Evolutionary conservation across 306 rosid genomes (phyloP).

Genomic region (Quercus berberidifolia): DNA sequence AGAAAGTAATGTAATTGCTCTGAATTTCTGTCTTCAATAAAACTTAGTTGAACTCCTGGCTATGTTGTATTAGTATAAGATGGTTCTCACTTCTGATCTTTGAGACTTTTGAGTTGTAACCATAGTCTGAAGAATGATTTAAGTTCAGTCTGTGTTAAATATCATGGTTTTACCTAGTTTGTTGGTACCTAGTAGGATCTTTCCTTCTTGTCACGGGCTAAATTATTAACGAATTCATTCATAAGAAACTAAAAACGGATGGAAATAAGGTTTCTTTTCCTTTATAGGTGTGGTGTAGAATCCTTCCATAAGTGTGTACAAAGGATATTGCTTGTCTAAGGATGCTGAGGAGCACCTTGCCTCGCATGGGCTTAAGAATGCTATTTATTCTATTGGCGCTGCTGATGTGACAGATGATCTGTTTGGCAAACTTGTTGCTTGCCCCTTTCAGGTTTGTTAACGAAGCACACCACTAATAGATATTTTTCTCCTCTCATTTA

Average conservation of each 20-base stretch:
- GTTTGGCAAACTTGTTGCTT: slow-evolving; percentile 56
- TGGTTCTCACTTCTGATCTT: neutral
- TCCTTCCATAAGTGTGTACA: slow-evolving; percentile 47
- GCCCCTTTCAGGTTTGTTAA: slow-evolving; percentile 64
- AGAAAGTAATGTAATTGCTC: no score
- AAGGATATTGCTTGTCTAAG: slow-evolving; percentile 64
- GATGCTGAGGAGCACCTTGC: slow-evolving; percentile 57
- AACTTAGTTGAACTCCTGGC: no score
- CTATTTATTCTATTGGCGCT: slow-evolving; percentile 57
- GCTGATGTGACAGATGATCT: slow-evolving; percentile 44
- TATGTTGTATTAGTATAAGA: neutral
- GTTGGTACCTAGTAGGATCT: neutral
- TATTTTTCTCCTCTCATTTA: neutral
- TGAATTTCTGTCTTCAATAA: no score
- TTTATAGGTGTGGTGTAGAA: slow-evolving; percentile 36
- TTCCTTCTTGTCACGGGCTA: neutral
- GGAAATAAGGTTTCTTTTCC: neutral
- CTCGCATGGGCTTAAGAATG: slow-evolving; percentile 65
- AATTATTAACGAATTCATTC: no score
- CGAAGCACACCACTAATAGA: neutral
- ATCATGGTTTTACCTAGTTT: neutral
- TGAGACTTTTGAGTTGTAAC: neutral
- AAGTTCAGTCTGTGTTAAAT: neutral
- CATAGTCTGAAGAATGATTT: neutral
- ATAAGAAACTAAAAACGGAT: no score